Conservation (phyloP, 768 basidiomycete genomes). For the Chlorophyllum brunneum region DNA sequence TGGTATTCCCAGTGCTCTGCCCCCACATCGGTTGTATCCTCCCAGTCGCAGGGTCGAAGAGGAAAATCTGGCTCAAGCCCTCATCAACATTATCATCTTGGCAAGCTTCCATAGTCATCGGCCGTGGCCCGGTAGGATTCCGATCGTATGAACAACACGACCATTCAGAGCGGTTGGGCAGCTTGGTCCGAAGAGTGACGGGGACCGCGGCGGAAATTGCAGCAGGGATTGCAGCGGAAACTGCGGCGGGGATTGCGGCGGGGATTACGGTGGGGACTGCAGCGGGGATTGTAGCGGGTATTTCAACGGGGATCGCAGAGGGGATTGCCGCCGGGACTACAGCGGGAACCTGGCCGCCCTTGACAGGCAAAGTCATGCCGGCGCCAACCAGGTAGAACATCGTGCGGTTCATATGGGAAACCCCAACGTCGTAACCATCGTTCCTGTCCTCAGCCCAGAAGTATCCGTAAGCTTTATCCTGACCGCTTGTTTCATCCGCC, state of each 20-base stretch:
- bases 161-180: not conserved
- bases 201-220: not conserved
- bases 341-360: not conserved
- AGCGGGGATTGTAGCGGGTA: not conserved
- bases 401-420: not conserved
- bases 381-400: not conserved
- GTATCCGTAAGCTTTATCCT: not conserved
- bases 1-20: not conserved
- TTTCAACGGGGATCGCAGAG: not conserved
- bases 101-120: conserved; percentile 1
- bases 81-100: not conserved
- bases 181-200: not conserved
- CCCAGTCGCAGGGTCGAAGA: not conserved
- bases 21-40: not conserved
- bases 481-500: not conserved
- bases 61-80: not conserved
- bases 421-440: not conserved
- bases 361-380: not conserved
- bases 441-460: not conserved
- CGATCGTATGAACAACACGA: conserved; percentile 3
- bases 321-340: not conserved
- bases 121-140: not conserved
- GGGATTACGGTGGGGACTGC: not conserved
- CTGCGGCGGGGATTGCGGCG: not conserved
- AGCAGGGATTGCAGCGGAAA: not conserved